phyloP scores from a whole-genome alignment of 2,329 filamentous ascomycete genomes.

The Fusarium aywerte region DNA sequence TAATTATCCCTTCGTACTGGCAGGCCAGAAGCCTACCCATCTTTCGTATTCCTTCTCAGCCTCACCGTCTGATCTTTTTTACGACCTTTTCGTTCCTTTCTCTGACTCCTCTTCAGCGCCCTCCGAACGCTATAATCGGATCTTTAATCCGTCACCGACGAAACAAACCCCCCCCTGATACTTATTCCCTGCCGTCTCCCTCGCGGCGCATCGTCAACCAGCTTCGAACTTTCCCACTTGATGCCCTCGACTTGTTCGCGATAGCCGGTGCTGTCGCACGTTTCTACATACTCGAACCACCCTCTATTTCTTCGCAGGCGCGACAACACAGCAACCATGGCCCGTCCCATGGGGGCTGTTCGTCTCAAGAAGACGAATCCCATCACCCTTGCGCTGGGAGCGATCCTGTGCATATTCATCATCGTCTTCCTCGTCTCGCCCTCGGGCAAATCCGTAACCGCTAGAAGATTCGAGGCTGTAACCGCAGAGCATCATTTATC shows the following conservation, averaged over 20 bases:
- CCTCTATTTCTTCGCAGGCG: conserved; percentile 4
- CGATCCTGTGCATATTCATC: conserved; percentile 77
- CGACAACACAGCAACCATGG: conserved; percentile 55
- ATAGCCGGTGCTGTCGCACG: conserved; percentile 40
- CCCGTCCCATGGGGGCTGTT: conserved; percentile 69
- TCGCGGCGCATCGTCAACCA: conserved; percentile 23
- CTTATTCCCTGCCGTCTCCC: conserved; percentile 13
- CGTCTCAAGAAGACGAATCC: conserved; percentile 85
- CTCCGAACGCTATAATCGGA: neutral
- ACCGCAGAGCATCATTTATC: conserved; percentile 58
- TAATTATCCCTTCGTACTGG: conserved; percentile 41
- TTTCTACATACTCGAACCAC: neutral
- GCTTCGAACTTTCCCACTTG: conserved; percentile 31
- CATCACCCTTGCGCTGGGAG: conserved; percentile 77
- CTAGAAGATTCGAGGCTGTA: conserved; percentile 58
- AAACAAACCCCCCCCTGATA: neutral
- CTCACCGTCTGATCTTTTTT: conserved; percentile 28
- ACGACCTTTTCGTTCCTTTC: conserved; percentile 24
- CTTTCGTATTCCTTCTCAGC: conserved; percentile 42
- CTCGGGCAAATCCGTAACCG: conserved; percentile 62
- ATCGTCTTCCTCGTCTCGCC: conserved; percentile 70
- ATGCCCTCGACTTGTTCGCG: conserved; percentile 37
- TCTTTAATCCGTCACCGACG: neutral
- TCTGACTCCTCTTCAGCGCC: conserved; percentile 7
- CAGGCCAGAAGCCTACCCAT: conserved; percentile 37